Evolutionary conservation across 495 filamentous ascomycete genomes (phyloP).

Genomic region (Aspergillus egyptiacus): DNA sequence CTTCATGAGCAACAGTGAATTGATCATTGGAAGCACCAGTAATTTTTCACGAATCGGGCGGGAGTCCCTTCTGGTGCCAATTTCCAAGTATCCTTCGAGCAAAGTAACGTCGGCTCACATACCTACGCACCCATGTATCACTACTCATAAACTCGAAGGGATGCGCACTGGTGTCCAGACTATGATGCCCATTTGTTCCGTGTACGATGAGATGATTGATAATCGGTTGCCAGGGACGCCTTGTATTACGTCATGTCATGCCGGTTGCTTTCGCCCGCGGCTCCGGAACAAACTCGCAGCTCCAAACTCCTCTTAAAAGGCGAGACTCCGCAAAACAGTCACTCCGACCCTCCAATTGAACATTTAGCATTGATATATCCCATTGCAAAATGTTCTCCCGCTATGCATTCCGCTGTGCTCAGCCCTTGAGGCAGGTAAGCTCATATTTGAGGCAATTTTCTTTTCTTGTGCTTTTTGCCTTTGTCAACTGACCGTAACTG

Average conservation of each 20-base stretch:
- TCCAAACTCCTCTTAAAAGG: constrained; percentile 20
- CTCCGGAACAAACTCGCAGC: constrained; percentile 4
- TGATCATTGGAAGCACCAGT: too few relatives aligned
- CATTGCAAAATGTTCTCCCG: constrained; percentile 48
- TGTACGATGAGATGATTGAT: constrained; percentile 1
- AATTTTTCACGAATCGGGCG: too few relatives aligned
- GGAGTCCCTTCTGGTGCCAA: too few relatives aligned
- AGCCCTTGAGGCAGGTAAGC: constrained; percentile 44
- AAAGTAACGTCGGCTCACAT: too few relatives aligned
- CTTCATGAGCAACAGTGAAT: too few relatives aligned
- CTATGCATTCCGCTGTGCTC: constrained; percentile 43
- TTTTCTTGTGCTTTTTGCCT: neutral
- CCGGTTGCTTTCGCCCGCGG: constrained; percentile 13
- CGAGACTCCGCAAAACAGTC: constrained; percentile 12
- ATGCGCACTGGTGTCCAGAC: too few relatives aligned
- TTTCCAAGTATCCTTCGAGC: too few relatives aligned
- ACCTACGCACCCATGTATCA: too few relatives aligned
- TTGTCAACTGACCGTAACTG: constrained; percentile 2
- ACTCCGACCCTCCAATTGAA: constrained; percentile 13
- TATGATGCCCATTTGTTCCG: too few relatives aligned
- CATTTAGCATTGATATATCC: constrained; percentile 10
- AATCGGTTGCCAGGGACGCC: constrained; percentile 11
- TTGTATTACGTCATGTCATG: constrained; percentile 20
- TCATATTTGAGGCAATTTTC: neutral
- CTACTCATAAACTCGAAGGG: too few relatives aligned